phyloP scores from a whole-genome alignment of 2,329 filamentous ascomycete genomes.

The Ascochyta koolunga region DNA sequence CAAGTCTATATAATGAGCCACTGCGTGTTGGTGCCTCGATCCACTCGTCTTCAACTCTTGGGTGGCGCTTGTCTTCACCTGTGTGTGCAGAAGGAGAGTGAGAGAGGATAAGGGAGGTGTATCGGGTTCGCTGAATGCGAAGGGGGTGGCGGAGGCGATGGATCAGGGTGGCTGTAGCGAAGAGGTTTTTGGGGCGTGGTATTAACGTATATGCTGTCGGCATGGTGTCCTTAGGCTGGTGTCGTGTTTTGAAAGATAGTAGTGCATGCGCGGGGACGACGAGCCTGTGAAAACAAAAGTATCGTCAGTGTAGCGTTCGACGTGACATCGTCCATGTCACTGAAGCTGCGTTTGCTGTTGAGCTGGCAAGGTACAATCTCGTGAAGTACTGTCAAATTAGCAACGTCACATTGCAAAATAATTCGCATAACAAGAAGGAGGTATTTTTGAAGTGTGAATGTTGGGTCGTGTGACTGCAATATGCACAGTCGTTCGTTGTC shows the following conservation, averaged over 20 bases:
- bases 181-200: neutral
- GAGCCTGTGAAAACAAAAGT: neutral
- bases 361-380: conserved; percentile 4
- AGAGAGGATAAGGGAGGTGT: neutral
- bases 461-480: conserved; percentile 3
- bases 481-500: conserved; percentile 10
- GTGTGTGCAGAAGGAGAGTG: neutral
- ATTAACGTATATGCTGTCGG: neutral
- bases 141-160: conserved; percentile 21
- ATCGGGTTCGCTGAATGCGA: conserved; percentile 4
- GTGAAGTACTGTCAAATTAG: neutral
- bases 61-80: neutral
- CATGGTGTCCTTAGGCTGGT: neutral
- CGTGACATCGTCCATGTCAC: conserved; percentile 8
- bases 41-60: conserved; percentile 3
- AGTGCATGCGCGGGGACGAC: neutral
- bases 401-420: neutral
- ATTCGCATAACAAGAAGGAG: neutral
- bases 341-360: conserved; percentile 20
- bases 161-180: conserved; percentile 17
- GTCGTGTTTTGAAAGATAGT: neutral
- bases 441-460: neutral
- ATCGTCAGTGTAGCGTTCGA: conserved; percentile 5
- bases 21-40: conserved; percentile 7
- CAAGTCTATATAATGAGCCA: conserved; percentile 6